Evolutionary conservation across 1,284 basidiomycete genomes (phyloP), one percentile per base, ranked within the genome.

Genomic region (Earliella scabrosa): DNA sequence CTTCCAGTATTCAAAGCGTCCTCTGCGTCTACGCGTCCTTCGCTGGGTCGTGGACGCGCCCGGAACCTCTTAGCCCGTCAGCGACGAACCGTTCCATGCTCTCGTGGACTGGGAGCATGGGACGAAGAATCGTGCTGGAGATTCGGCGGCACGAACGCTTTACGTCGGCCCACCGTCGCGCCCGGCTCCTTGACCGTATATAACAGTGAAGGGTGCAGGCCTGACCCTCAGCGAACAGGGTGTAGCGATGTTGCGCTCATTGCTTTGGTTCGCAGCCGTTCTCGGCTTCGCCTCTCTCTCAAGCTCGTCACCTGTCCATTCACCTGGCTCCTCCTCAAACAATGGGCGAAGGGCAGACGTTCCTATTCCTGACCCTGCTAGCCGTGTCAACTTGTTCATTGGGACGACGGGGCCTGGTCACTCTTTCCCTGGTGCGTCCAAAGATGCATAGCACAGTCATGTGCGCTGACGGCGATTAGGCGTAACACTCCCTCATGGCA

Each of bases 401-500:
- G 84, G 84, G 18, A 85, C 83, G 0, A 71, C 69, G 2, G 82
- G 83, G 58, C 82, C 81, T 10, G 84, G 85, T 0, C 83, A 87
- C 68, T 80, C 82, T 14, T 87, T 87, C 64, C 83, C 85, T 43
- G 85, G 83, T 82, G 51, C 27, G 70, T 55, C 10, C 4, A 24
- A n/a, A n/a, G n/a, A 41, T 18, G 4, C 29, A 27, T 43, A 14
- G 24, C 9, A 39, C 3, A 14, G 14, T 13, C 27, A 13, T 27
- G 21, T 48, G 21, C 27, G 16, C n/a, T 44, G 34, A 41, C 39
- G 23, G 23, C 23, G 20, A 18, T 18, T 13, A 83, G 82, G 85
- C 40, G 84, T 83, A 3, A 86, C 82, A 0, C 66, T 85, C n/a
- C 85, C 85, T 3, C 85, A 86, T 70, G 85, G 85, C 20, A 84